Percentiles rank a stretch among this genome's conserved stretches.
Evolutionary conservation across 805 yeast genomes (phyloP).

Genomic region (Ogataea naganishii): DNA sequence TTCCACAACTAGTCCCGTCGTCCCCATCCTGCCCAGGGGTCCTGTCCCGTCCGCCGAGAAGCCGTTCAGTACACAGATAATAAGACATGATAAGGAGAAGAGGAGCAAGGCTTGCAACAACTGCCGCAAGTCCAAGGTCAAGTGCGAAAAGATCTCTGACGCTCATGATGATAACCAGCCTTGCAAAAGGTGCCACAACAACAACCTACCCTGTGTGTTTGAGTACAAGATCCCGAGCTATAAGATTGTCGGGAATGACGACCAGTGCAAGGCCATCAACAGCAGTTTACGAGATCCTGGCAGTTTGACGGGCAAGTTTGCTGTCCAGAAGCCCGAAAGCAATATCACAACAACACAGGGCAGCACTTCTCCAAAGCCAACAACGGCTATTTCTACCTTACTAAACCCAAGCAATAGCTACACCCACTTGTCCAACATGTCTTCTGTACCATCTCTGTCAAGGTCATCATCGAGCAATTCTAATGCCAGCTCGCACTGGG

Average conservation of each 20-base stretch:
- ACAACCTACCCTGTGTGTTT: slow-evolving; percentile 46
- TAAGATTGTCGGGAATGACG: slow-evolving; percentile 21
- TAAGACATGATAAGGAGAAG: slow-evolving; percentile 12
- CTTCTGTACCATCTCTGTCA: too few relatives aligned
- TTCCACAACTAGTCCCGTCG: too few relatives aligned
- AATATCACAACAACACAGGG: too few relatives aligned
- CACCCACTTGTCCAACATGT: too few relatives aligned
- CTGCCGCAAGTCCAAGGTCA: slow-evolving; percentile 56
- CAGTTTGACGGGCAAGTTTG: too few relatives aligned
- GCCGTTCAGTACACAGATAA: slow-evolving; percentile 1
- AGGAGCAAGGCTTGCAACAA: slow-evolving; percentile 50
- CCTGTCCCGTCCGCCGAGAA: too few relatives aligned
- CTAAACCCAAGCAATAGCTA: too few relatives aligned
- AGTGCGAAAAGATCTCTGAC: slow-evolving; percentile 40
- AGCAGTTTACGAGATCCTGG: slow-evolving; percentile 1
- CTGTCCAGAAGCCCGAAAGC: too few relatives aligned
- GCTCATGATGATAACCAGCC: slow-evolving; percentile 28
- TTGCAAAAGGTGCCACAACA: slow-evolving; percentile 49
- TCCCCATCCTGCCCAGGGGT: too few relatives aligned
- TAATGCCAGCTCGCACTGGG: slow-evolving; percentile 18
- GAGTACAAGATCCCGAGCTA: slow-evolving; percentile 43
- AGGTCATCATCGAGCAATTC: too few relatives aligned
- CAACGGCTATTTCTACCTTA: too few relatives aligned
- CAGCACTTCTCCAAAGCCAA: too few relatives aligned
- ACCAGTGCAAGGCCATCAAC: slow-evolving; percentile 2